Evolutionary conservation across 2,329 filamentous ascomycete genomes (phyloP).

Genomic region (Arthrocladium fulminans): DNA sequence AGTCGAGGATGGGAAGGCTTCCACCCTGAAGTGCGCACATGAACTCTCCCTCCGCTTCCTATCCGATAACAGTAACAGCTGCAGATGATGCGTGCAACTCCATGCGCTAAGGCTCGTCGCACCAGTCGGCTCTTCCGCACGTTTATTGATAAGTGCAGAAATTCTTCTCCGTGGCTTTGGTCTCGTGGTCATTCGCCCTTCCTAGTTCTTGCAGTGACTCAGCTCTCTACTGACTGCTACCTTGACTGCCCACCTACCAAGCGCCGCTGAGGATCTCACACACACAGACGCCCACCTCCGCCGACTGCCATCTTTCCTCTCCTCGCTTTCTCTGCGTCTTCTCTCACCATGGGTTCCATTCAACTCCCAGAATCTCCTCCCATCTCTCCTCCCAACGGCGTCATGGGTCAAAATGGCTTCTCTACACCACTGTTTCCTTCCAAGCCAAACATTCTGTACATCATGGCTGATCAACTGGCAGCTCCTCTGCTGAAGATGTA

Average conservation of each 20-base stretch:
- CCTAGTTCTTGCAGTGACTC: not conserved
- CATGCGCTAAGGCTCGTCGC: too few relatives aligned
- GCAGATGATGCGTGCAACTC: too few relatives aligned
- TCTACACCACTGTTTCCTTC: constrained; percentile 21
- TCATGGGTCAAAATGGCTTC: constrained; percentile 19
- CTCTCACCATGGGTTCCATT: constrained; percentile 18
- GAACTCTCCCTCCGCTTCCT: not conserved
- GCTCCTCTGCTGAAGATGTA: constrained; percentile 88
- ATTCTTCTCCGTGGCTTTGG: not conserved
- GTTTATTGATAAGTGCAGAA: not conserved
- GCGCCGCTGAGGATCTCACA: not conserved
- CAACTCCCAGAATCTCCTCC: constrained; percentile 18
- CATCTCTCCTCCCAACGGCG: constrained; percentile 23
- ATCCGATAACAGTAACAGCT: not conserved
- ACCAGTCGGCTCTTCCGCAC: not conserved
- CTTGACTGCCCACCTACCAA: not conserved
- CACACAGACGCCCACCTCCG: not conserved
- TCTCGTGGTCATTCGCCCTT: not conserved
- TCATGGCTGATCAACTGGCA: constrained; percentile 94
- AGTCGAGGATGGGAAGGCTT: not conserved
- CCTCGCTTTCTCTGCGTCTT: not conserved
- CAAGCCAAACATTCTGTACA: constrained; percentile 74
- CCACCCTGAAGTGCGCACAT: not conserved
- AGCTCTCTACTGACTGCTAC: not conserved
- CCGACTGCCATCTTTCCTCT: not conserved